Conservation (phyloP, 495 filamentous ascomycete genomes). For the Melanomma pulvis-pyrius region DNA sequence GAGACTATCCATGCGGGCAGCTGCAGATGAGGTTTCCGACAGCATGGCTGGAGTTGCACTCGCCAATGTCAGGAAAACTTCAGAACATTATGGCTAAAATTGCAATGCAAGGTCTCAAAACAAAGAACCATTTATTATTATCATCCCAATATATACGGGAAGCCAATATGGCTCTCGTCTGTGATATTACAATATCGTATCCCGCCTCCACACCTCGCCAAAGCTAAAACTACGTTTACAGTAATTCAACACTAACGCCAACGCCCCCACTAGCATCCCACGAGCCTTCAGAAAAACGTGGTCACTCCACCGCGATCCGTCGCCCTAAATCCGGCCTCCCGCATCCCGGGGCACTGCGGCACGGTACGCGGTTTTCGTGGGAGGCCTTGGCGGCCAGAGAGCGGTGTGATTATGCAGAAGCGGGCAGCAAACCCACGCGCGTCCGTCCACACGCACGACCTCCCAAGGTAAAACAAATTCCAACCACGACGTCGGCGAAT, state of each 20-base stretch:
- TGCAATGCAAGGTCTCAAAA: neutral
- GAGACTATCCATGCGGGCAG: neutral
- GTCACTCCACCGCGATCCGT: neutral
- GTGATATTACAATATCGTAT: neutral
- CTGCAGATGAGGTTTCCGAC: neutral
- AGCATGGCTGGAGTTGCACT: too few species aligned
- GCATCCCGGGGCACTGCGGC: slow-evolving; percentile 29
- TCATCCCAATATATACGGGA: too few species aligned
- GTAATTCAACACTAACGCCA: neutral
- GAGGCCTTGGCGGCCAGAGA: slow-evolving; percentile 7
- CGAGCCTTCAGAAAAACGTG: neutral
- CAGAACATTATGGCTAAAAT: slow-evolving; percentile 2
- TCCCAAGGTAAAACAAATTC: neutral
- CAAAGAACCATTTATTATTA: neutral
- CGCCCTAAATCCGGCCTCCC: slow-evolving; percentile 14
- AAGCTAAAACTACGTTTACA: neutral
- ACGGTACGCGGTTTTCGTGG: slow-evolving; percentile 3
- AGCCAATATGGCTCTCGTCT: too few species aligned
- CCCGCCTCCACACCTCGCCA: neutral
- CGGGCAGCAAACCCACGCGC: slow-evolving; percentile 3
- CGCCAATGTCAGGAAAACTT: too few species aligned
- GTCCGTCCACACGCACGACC: neutral
- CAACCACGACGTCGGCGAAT: neutral
- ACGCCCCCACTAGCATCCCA: neutral
- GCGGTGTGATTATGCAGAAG: slow-evolving; percentile 27